These are phyloP conservation scores for Aphanomyces invadans DNA, from an alignment of 352 stramenopile species.

Conservation along the genomic window DNA sequence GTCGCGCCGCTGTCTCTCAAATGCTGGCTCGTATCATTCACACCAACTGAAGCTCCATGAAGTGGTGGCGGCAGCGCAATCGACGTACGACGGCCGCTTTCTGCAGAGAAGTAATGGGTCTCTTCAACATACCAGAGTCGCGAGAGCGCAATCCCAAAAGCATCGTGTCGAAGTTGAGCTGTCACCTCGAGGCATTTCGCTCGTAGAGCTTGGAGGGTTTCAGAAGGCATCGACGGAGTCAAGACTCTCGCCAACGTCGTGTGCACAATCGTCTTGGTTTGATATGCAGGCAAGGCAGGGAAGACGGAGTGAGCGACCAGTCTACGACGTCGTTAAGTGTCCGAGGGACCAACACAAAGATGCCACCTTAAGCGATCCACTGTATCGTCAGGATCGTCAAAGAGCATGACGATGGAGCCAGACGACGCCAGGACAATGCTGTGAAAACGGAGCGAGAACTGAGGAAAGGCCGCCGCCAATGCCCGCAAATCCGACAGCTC, in stretches of 20 bases:
- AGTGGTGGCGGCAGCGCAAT: neutral
- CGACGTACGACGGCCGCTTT: neutral
- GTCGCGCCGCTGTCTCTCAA: no score
- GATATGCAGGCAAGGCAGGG: slow-evolving; percentile 26
- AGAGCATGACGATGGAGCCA: slow-evolving; percentile 60
- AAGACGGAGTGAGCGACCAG: slow-evolving; percentile 42
- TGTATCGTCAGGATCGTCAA: slow-evolving; percentile 33
- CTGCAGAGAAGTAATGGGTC: slow-evolving; percentile 50
- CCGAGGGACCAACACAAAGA: slow-evolving; percentile 33
- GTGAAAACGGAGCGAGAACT: slow-evolving; percentile 41
- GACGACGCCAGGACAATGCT: slow-evolving; percentile 53
- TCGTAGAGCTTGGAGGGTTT: slow-evolving; percentile 33
- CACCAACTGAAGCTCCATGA: no score
- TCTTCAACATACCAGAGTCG: slow-evolving; percentile 67
- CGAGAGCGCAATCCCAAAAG: slow-evolving; percentile 29
- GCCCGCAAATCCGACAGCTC: slow-evolving; percentile 40
- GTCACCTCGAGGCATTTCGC: slow-evolving; percentile 52
- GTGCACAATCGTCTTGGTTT: slow-evolving; percentile 55
- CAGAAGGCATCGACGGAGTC: slow-evolving; percentile 34
- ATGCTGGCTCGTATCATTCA: no score
- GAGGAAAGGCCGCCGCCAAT: slow-evolving; percentile 35
- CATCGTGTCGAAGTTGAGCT: slow-evolving; percentile 29
- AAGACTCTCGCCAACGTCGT: slow-evolving; percentile 54
- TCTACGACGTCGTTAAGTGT: slow-evolving; percentile 56
- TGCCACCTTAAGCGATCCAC: slow-evolving; percentile 18